A percentile compares a stretch with the other conserved stretches of the same genome.
These are phyloP conservation scores for Tuber melanosporum DNA, from an alignment of 495 filamentous ascomycete species.

Conservation along the genomic window DNA sequence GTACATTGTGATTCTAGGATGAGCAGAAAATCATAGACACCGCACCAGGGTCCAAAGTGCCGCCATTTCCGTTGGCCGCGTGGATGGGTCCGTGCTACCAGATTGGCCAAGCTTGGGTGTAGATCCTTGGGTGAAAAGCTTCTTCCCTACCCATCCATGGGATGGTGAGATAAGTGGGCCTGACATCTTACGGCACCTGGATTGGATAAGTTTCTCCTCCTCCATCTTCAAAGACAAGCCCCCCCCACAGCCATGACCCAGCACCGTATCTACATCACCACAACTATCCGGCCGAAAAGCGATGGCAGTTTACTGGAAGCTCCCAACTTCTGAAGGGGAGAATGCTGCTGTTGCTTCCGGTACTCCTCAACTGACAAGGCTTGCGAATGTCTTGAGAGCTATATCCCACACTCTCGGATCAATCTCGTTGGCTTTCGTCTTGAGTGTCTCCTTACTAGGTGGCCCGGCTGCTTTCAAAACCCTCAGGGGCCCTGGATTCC, in stretches of 20 bases:
- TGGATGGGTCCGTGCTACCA: background rate
- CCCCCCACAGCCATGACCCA: background rate
- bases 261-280: background rate
- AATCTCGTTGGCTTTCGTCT: background rate
- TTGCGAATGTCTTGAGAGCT: background rate
- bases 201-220: background rate
- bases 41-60: background rate
- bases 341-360: background rate
- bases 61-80: background rate
- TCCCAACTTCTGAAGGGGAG: background rate
- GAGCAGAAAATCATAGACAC: no score
- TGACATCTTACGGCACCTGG: background rate
- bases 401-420: background rate
- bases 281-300: background rate
- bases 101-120: constrained; percentile 11
- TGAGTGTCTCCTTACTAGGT: background rate
- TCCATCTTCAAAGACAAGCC: background rate
- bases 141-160: background rate
- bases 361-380: background rate
- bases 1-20: background rate
- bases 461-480: background rate
- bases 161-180: background rate
- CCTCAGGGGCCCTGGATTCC: background rate
- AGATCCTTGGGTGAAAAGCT: background rate
- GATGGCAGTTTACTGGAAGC: background rate